Evolutionary conservation across 768 basidiomycete genomes (phyloP).

Genomic region (Russula emetica): DNA sequence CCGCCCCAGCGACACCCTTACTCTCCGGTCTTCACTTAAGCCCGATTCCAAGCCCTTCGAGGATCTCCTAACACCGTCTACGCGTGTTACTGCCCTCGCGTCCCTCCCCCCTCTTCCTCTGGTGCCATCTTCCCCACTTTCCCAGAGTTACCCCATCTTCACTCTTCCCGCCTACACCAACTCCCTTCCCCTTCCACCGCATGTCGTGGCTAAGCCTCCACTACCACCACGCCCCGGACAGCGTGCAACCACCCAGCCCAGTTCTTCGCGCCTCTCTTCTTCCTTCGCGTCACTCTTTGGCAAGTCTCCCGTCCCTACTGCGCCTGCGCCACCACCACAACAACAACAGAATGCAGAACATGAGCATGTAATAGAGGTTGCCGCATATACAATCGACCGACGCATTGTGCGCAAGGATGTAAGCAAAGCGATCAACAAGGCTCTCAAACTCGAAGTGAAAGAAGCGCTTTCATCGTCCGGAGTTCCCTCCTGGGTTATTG

Average conservation of each 20-base stretch:
- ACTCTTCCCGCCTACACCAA: slow-evolving; percentile 41
- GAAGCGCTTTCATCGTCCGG: slow-evolving; percentile 40
- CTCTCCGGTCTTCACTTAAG: slow-evolving; percentile 43
- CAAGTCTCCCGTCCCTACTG: slow-evolving; percentile 20
- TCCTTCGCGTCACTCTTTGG: slow-evolving; percentile 30
- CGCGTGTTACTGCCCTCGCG: slow-evolving; percentile 38
- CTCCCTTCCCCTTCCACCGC: slow-evolving; percentile 35
- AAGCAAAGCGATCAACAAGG: slow-evolving; percentile 48
- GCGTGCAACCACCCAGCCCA: slow-evolving; percentile 24
- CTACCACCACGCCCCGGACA: slow-evolving; percentile 34
- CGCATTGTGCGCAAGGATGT: slow-evolving; percentile 52
- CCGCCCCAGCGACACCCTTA: slow-evolving; percentile 36
- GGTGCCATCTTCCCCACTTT: slow-evolving; percentile 32
- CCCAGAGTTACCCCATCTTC: slow-evolving; percentile 47
- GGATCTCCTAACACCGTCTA: slow-evolving; percentile 37
- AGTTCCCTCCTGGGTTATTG: slow-evolving; percentile 54
- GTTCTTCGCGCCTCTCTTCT: slow-evolving; percentile 29
- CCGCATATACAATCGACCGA: slow-evolving; percentile 55
- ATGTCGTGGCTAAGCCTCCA: slow-evolving; percentile 29
- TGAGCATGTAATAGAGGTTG: slow-evolving; percentile 49
- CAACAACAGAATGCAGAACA: slow-evolving; percentile 26
- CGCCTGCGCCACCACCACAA: slow-evolving; percentile 22
- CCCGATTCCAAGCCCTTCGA: slow-evolving; percentile 42
- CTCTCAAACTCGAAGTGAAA: slow-evolving; percentile 54
- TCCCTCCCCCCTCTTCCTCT: slow-evolving; percentile 54